Evolutionary conservation across 345 rosid species (phyloP).

Genomic region (Populus alba): DNA sequence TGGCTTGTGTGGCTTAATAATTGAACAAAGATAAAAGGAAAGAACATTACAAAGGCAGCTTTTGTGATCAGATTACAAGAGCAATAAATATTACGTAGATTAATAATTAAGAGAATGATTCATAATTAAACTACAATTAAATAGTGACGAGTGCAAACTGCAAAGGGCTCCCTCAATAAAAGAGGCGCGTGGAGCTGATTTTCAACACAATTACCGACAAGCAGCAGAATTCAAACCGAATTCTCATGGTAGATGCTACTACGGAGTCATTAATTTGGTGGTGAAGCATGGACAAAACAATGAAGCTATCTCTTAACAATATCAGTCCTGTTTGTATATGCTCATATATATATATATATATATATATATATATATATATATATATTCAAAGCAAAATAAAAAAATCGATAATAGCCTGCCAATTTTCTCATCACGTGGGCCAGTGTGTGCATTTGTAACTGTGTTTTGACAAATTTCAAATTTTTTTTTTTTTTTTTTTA

Average conservation of each 20-base stretch:
- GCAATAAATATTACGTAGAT: not conserved
- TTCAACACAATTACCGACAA: not conserved
- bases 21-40: not conserved
- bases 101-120: not conserved
- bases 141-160: not conserved
- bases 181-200: not conserved
- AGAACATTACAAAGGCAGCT: too few species aligned
- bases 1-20: not conserved
- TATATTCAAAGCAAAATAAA: not conserved
- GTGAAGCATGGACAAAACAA: not conserved
- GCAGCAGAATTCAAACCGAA: not conserved
- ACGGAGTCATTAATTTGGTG: not conserved
- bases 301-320: not conserved
- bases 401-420: not conserved
- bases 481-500: too few species aligned
- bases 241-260: not conserved
- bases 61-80: too few species aligned
- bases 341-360: not conserved
- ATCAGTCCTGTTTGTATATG: not conserved
- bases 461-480: too few species aligned
- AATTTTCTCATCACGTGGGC: slow-evolving; percentile 17
- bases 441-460: too few species aligned
- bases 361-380: not conserved
- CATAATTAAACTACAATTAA: not conserved
- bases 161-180: not conserved